These are phyloP conservation scores for Apophysomyces variabilis DNA, from an alignment of 371 early-diverging fungal species.

Conservation along the genomic window DNA sequence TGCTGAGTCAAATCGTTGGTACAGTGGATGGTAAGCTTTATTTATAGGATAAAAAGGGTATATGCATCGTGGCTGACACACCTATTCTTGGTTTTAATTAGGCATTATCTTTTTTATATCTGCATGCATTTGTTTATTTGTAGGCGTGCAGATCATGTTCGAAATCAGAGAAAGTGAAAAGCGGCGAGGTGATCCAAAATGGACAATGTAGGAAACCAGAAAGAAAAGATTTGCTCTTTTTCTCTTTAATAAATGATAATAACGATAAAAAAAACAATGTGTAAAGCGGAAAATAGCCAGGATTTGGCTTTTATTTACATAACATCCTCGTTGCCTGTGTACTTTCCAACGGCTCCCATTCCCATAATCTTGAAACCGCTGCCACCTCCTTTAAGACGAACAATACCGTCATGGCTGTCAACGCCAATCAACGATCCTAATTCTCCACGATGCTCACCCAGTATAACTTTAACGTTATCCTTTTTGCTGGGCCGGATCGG, in stretches of 20 bases:
- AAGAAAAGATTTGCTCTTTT: no score
- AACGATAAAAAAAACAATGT: constrained; percentile 3
- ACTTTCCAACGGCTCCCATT: constrained; percentile 66
- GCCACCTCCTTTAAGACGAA: constrained; percentile 65
- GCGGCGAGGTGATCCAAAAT: constrained; percentile 45
- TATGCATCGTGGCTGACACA: background rate
- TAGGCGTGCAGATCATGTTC: constrained; percentile 79
- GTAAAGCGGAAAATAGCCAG: background rate
- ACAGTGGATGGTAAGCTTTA: constrained; percentile 13
- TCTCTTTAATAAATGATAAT: background rate
- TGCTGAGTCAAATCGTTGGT: constrained; percentile 45
- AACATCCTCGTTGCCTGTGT: constrained; percentile 29
- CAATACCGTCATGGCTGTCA: constrained; percentile 83
- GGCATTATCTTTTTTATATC: constrained; percentile 50
- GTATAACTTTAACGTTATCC: constrained; percentile 77
- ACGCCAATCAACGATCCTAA: constrained; percentile 80
- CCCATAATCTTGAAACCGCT: constrained; percentile 68
- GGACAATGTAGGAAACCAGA: constrained; percentile 30
- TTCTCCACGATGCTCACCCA: constrained; percentile 73
- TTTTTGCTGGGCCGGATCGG: constrained; percentile 80
- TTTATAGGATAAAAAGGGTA: background rate
- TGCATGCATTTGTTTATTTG: constrained; percentile 58
- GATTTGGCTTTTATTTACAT: constrained; percentile 9
- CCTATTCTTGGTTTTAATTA: constrained; percentile 14
- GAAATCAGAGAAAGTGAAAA: constrained; percentile 75